Base-by-base conservation (phyloP, 148 eudicot genomes). In the Fagopyrum tataricum region DNA sequence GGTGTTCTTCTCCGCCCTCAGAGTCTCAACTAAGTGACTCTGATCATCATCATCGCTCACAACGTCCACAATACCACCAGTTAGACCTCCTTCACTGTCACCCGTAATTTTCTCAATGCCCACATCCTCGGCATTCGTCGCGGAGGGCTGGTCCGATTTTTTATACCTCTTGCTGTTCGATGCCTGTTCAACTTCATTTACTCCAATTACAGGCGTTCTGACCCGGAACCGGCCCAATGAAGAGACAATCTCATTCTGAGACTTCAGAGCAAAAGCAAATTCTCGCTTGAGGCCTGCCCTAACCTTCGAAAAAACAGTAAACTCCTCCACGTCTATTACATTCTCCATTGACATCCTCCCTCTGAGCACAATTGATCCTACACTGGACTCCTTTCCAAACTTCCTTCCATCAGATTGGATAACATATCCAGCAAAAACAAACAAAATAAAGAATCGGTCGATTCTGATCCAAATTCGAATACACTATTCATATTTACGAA, bases 231-330 rank as follows among this genome's bases (percentile, higher is more conserved):
- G 76, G 40, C 84, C 87, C 20, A 79, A 44, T 1, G 79, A 77
- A 15, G 80, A 77, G 7, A 74, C 64, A 39, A 76, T 67, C 47
- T 88, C 86, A 14, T 79, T 76, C 56, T 86, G 95, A 1, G 93
- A 78, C 73, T 79, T 80, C 77, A 86, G 66, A 5, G 89, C 90
- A 67, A 79, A 92, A 74, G 40, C 76, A 40, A 74, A 83, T 49
- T 83, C 86, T 1, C 86, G 71, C 75, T 80, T 80, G n/a, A 24
- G 79, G 6, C 83, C 83, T 7, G 58, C 12, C 43, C 85, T 68
- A 3, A 83, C 79, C 52, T 31, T 31, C 37, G 37, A 3, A 31
- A 3, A 31, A 31, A 31, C 37, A 31, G 37, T 31, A 31, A 3
- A 2, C 37, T 31, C 37, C 37, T 31, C 37, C 37, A 31, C 37